Percentiles rank a stretch among this genome's conserved stretches.
Conservation (phyloP, 192 early-diverging fungal genomes). For the Borealophlyctis nickersoniae region DNA sequence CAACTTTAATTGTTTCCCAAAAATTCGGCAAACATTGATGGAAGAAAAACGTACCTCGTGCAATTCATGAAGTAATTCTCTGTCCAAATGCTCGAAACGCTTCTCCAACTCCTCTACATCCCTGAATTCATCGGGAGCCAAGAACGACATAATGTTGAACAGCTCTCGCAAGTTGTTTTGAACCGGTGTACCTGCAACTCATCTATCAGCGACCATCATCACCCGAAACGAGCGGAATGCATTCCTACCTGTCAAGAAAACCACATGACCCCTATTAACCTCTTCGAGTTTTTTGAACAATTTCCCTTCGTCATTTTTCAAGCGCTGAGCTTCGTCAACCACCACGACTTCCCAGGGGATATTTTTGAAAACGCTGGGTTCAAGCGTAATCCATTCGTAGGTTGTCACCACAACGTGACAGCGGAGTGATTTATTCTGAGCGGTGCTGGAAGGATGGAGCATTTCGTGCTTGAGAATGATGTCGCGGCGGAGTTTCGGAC, state of each 20-base stretch:
- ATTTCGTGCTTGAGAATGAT: constrained; percentile 54
- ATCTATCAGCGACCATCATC: too few species aligned
- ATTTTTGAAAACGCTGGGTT: constrained; percentile 40
- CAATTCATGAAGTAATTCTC: constrained; percentile 56
- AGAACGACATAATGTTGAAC: constrained; percentile 69
- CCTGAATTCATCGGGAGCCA: constrained; percentile 57
- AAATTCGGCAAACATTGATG: too few species aligned
- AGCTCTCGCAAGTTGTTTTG: constrained; percentile 73
- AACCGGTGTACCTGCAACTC: constrained; percentile 66
- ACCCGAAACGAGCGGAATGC: too few species aligned
- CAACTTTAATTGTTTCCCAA: too few species aligned
- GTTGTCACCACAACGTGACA: constrained; percentile 72
- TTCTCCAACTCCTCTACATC: constrained; percentile 45
- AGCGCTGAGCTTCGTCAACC: constrained; percentile 74
- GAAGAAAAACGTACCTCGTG: too few species aligned
- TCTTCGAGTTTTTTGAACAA: constrained; percentile 50
- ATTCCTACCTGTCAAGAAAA: constrained; percentile 71
- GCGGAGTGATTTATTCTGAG: constrained; percentile 25
- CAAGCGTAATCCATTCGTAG: constrained; percentile 54
- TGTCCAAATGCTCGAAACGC: constrained; percentile 50
- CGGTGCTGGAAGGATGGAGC: constrained; percentile 17
- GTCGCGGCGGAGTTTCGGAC: constrained; percentile 38
- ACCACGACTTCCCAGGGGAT: constrained; percentile 64
- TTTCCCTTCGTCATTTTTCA: constrained; percentile 67
- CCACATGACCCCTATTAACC: constrained; percentile 46